These are phyloP conservation scores for Castanopsis chinensis DNA, from an alignment of 306 rosid species.

Conservation along the genomic window DNA sequence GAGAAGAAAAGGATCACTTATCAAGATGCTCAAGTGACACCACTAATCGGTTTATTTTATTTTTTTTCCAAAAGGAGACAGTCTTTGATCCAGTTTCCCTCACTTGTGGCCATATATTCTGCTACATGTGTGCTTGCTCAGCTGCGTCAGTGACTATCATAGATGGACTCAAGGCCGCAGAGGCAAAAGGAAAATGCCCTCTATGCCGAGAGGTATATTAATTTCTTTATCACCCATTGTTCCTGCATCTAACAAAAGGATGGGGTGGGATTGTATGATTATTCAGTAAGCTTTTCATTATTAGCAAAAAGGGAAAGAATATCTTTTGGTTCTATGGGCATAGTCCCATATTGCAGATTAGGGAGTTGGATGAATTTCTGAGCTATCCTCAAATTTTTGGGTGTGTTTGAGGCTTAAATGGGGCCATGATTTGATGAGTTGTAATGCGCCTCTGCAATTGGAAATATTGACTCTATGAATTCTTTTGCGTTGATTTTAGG, in stretches of 20 bases:
- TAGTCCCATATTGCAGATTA: no score
- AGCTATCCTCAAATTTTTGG: no score
- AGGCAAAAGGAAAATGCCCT: slow-evolving; percentile 69
- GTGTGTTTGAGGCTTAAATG: no score
- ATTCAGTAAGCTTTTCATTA: no score
- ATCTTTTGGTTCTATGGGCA: no score
- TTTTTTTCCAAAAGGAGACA: slow-evolving; percentile 53
- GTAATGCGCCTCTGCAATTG: background rate
- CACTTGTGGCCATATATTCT: slow-evolving; percentile 88
- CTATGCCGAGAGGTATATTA: slow-evolving; percentile 69
- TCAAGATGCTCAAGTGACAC: background rate
- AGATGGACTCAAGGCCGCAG: slow-evolving; percentile 57
- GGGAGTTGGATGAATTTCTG: no score
- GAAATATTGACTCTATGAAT: no score
- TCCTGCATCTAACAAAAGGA: background rate
- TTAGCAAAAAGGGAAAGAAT: no score
- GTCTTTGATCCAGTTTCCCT: slow-evolving; percentile 96
- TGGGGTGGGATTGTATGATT: background rate
- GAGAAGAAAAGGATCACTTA: no score
- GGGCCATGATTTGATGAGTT: no score
- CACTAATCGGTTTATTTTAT: background rate
- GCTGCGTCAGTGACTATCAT: slow-evolving; percentile 83
- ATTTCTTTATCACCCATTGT: background rate
- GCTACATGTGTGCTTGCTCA: slow-evolving; percentile 86
- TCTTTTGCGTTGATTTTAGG: slow-evolving; percentile 35